These are phyloP conservation scores for Pseudopyricularia javanii DNA, from an alignment of 2,329 filamentous ascomycete species.

Conservation along the genomic window DNA sequence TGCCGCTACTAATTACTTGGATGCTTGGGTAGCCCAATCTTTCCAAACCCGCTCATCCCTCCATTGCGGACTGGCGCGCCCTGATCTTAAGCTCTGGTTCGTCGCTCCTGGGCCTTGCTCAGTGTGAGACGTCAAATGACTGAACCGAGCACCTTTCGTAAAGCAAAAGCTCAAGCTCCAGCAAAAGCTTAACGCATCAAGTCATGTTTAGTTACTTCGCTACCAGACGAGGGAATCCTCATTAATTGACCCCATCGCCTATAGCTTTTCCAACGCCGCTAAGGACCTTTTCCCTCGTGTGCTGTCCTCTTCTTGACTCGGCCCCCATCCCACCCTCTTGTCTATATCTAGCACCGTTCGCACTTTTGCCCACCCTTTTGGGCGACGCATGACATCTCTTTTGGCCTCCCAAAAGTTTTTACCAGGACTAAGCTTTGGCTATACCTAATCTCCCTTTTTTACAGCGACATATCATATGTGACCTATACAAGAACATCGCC, in stretches of 20 bases:
- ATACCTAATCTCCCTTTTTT: background rate
- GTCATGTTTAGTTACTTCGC: background rate
- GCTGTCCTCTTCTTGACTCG: slow-evolving; percentile 7
- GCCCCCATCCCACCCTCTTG: slow-evolving; percentile 10
- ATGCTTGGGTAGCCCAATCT: background rate
- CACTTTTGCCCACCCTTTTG: background rate
- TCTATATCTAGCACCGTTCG: background rate
- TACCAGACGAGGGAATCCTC: slow-evolving; percentile 1
- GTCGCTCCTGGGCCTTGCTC: slow-evolving; percentile 2
- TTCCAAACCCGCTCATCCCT: background rate
- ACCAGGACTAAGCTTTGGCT: background rate
- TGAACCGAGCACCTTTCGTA: slow-evolving; percentile 1
- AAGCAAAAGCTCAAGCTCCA: slow-evolving; percentile 1
- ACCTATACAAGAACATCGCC: too few species aligned
- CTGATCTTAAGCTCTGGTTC: slow-evolving; percentile 2
- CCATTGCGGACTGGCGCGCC: background rate
- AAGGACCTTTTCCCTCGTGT: slow-evolving; percentile 6
- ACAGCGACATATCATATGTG: too few species aligned
- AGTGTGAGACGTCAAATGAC: slow-evolving; percentile 3
- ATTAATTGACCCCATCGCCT: slow-evolving; percentile 1
- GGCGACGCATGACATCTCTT: background rate
- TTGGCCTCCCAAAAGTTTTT: background rate
- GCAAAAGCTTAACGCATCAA: slow-evolving; percentile 1
- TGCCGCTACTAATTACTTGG: background rate
- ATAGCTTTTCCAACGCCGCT: background rate